Evolutionary conservation across 306 rosid species (phyloP).

Genomic region (Malus orientalis): DNA sequence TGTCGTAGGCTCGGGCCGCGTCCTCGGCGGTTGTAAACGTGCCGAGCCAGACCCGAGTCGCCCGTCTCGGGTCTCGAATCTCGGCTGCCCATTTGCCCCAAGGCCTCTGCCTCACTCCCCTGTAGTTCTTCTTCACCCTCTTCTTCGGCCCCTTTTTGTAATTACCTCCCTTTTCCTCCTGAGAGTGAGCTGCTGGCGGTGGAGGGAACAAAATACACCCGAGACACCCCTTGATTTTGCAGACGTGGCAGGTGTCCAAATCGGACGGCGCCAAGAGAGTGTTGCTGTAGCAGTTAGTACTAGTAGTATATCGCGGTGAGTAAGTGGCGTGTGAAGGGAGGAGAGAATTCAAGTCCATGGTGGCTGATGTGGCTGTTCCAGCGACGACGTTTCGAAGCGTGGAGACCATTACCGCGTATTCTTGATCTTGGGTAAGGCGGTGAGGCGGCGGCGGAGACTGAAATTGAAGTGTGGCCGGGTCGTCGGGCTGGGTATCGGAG

Average conservation of each 20-base stretch:
- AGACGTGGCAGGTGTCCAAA: conserved; percentile 41
- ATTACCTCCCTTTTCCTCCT: neutral
- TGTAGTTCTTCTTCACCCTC: conserved; percentile 57
- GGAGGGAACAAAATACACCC: conserved; percentile 57
- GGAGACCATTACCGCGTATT: conserved; percentile 58
- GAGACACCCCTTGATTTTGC: conserved; percentile 47
- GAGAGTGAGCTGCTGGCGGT: conserved; percentile 13
- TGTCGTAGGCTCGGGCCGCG: conserved; percentile 82
- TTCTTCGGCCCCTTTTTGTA: conserved; percentile 17
- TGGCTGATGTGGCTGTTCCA: conserved; percentile 31
- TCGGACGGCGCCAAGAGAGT: neutral
- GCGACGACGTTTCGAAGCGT: conserved; percentile 69
- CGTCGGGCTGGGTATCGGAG: neutral
- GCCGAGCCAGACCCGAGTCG: conserved; percentile 81
- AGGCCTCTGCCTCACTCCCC: conserved; percentile 92
- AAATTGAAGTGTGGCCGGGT: neutral
- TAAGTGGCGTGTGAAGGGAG: neutral
- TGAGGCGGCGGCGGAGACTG: neutral
- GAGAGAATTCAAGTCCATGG: neutral
- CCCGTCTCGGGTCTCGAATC: conserved; percentile 73
- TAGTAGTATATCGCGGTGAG: neutral
- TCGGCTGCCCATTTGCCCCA: conserved; percentile 99
- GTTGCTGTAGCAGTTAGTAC: neutral
- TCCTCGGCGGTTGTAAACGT: conserved; percentile 73
- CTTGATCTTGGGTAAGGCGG: conserved; percentile 54